Evolutionary conservation across 148 eudicot genomes (phyloP).

Genomic region (Rhododendron kiyosumense): DNA sequence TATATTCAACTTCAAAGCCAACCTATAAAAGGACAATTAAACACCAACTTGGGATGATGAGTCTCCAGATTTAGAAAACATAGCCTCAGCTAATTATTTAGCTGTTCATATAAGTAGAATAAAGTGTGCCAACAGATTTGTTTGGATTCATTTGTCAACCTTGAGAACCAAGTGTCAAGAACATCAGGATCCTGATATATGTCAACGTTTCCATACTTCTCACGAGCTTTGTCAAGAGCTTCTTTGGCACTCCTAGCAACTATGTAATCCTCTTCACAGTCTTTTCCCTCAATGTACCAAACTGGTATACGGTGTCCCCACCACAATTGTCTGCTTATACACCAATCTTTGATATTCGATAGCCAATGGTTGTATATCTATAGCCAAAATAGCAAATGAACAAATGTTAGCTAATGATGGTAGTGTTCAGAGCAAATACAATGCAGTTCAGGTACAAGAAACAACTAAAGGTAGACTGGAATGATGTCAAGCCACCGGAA

Average conservation of each 20-base stretch:
- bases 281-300: constrained; percentile 91
- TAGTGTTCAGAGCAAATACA: neutral
- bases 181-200: constrained; percentile 99
- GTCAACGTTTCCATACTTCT: constrained; percentile 74
- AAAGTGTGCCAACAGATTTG: neutral
- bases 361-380: constrained; percentile 98
- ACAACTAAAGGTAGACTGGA: neutral
- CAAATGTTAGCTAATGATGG: constrained; percentile 22
- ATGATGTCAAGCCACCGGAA: neutral
- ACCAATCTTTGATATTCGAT: constrained; percentile 97
- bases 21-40: constrained; percentile 4
- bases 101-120: neutral
- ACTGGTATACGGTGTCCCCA: constrained; percentile 99
- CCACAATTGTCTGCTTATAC: constrained; percentile 97
- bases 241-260: constrained; percentile 81
- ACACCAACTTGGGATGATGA: neutral
- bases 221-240: constrained; percentile 72
- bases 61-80: neutral
- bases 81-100: neutral
- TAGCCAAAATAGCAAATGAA: constrained; percentile 8
- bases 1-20: neutral
- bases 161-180: constrained; percentile 99
- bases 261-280: constrained; percentile 83
- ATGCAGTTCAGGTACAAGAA: constrained; percentile 1
- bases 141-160: constrained; percentile 38